Evolutionary conservation across 2,329 filamentous ascomycete genomes (phyloP).

Genomic region (Ascochyta clinopodiicola): DNA sequence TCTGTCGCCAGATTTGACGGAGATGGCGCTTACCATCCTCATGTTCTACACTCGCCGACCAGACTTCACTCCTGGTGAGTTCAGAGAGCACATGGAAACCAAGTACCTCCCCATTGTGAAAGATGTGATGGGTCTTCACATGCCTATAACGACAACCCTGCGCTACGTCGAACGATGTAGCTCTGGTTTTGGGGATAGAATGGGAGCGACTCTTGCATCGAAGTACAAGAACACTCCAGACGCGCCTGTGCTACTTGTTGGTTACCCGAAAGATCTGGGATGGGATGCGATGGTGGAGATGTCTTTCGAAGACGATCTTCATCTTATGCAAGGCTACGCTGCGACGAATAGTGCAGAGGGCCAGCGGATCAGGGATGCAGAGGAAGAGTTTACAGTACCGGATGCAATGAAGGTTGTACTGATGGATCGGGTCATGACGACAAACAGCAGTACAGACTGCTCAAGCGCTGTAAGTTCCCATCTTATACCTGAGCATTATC

Average conservation of each 20-base stretch:
- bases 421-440: conserved; percentile 1
- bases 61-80: conserved; percentile 25
- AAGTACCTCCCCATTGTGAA: conserved; percentile 25
- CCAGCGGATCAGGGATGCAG: conserved; percentile 28
- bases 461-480: neutral
- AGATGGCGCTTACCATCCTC: conserved; percentile 3
- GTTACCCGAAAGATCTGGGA: conserved; percentile 21
- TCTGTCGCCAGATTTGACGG: no score
- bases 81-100: conserved; percentile 25
- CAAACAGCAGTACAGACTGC: neutral
- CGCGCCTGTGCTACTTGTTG: conserved; percentile 30
- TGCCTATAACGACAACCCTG: conserved; percentile 14
- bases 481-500: neutral
- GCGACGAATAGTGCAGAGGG: conserved; percentile 23
- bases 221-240: conserved; percentile 17
- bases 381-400: conserved; percentile 26
- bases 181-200: conserved; percentile 25
- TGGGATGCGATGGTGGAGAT: conserved; percentile 32
- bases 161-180: conserved; percentile 25
- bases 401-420: conserved; percentile 6
- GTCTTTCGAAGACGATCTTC: conserved; percentile 32
- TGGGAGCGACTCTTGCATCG: conserved; percentile 23
- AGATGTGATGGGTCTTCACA: conserved; percentile 23
- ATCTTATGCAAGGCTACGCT: conserved; percentile 31
- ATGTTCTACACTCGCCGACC: conserved; percentile 29